These are phyloP conservation scores for Cichorium intybus DNA, from an alignment of 140 eudicot species.

Conservation along the genomic window DNA sequence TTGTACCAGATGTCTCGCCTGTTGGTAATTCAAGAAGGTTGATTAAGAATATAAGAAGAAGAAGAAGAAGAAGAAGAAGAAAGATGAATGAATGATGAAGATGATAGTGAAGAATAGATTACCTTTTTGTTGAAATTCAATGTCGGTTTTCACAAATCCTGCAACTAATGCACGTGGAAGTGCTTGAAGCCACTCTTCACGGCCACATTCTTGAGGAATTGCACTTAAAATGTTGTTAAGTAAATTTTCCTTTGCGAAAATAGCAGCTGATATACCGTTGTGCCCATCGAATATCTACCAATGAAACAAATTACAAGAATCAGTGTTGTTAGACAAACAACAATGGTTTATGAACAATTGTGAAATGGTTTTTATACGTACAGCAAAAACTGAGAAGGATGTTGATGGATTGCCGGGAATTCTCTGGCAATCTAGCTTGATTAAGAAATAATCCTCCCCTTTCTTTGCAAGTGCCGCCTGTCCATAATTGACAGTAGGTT, in stretches of 20 bases:
- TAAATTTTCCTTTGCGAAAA: constrained; percentile 79
- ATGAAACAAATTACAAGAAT: constrained; percentile 12
- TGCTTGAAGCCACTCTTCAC: constrained; percentile 98
- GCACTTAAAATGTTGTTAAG: constrained; percentile 83
- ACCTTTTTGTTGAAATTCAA: constrained; percentile 95
- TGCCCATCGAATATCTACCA: constrained; percentile 94
- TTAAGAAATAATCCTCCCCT: constrained; percentile 90
- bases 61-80: neutral
- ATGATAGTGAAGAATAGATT: neutral
- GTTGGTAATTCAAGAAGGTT: constrained; percentile 9
- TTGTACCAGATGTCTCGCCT: constrained; percentile 98
- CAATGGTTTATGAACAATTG: neutral
- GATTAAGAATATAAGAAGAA: constrained; percentile 10
- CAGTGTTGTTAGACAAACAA: neutral
- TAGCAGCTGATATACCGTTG: constrained; percentile 96
- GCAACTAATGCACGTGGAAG: constrained; percentile 94
- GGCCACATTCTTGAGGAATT: constrained; percentile 66
- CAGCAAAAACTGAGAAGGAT: constrained; percentile 85
- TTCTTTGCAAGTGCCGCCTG: constrained; percentile 92
- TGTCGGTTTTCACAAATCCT: constrained; percentile 97
- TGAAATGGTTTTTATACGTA: constrained; percentile 16
- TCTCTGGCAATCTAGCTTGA: constrained; percentile 78
- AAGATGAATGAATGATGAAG: neutral
- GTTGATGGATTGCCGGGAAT: constrained; percentile 66
- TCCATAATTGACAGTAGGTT: constrained; percentile 72